Conservation (phyloP, 768 basidiomycete genomes). For the Kwoniella bestiolae region DNA sequence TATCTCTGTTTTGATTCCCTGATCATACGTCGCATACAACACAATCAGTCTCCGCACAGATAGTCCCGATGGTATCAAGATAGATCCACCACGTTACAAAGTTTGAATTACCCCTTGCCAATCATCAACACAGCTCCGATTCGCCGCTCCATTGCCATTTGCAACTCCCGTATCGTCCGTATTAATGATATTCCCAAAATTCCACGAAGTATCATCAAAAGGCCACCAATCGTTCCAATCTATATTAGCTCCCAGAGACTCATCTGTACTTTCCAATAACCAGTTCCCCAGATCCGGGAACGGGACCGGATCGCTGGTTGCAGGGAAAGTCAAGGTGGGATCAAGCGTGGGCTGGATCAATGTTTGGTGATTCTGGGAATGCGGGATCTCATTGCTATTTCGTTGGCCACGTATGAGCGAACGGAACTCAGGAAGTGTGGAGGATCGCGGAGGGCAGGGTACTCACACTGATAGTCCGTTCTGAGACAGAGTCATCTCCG, state of each 20-base stretch:
- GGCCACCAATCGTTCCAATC: slow-evolving; percentile 21
- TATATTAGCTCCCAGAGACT: slow-evolving; percentile 1
- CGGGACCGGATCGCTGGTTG: slow-evolving; percentile 1
- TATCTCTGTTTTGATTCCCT: too few relatives aligned
- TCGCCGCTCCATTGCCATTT: background rate
- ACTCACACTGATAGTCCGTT: too few relatives aligned
- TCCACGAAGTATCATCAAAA: slow-evolving; percentile 15
- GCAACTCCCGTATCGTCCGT: background rate
- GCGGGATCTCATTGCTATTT: background rate
- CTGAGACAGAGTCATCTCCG: too few relatives aligned
- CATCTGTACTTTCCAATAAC: slow-evolving; percentile 11
- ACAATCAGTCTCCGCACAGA: too few relatives aligned
- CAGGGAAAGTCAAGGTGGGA: background rate
- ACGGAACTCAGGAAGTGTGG: too few relatives aligned
- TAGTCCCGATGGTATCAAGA: too few relatives aligned
- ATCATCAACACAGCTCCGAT: background rate
- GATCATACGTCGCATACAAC: too few relatives aligned
- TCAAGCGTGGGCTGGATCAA: background rate
- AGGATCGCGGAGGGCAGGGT: too few relatives aligned
- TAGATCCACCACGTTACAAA: too few relatives aligned
- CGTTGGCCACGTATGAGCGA: too few relatives aligned
- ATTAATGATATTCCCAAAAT: background rate
- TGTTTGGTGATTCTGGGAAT: too few relatives aligned
- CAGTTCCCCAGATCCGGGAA: slow-evolving; percentile 11
- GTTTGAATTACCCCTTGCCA: slow-evolving; percentile 14